A percentile compares a stretch with the other conserved stretches of the same genome.
Evolutionary conservation across 2,329 filamentous ascomycete genomes (phyloP).

Genomic region (Epicoccum sorghinum): DNA sequence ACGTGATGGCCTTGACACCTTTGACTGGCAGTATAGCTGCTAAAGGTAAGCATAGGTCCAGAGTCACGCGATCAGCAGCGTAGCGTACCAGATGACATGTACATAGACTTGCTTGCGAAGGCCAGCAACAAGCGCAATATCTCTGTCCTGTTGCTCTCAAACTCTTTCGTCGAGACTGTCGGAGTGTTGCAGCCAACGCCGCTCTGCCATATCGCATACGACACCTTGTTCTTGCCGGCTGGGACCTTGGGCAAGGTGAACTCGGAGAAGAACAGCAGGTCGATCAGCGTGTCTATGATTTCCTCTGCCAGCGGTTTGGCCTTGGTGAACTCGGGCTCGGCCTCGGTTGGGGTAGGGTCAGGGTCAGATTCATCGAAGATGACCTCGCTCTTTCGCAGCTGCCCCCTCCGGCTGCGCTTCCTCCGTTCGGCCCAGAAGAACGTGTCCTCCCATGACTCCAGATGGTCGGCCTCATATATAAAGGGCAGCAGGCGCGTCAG

Average conservation of each 20-base stretch:
- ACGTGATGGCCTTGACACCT: conserved; percentile 83
- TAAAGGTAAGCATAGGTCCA: conserved; percentile 6
- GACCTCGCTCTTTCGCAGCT: conserved; percentile 67
- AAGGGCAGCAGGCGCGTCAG: conserved; percentile 89
- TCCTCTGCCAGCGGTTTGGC: conserved; percentile 90
- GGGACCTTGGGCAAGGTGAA: conserved; percentile 81
- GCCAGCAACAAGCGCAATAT: conserved; percentile 85
- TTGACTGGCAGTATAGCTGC: conserved; percentile 75
- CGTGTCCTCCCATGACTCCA: conserved; percentile 84
- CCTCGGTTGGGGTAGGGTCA: conserved; percentile 53
- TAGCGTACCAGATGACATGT: conserved; percentile 73
- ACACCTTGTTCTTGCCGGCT: conserved; percentile 77
- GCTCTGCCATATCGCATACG: conserved; percentile 96
- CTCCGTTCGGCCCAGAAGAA: conserved; percentile 88
- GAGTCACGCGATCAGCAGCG: neutral
- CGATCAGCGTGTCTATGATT: conserved; percentile 85
- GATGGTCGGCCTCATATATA: conserved; percentile 84
- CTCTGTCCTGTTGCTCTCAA: conserved; percentile 91
- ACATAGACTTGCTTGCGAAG: conserved; percentile 89
- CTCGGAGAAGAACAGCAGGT: conserved; percentile 88
- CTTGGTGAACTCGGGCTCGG: conserved; percentile 73
- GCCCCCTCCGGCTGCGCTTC: conserved; percentile 59
- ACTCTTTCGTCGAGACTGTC: conserved; percentile 85
- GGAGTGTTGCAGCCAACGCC: conserved; percentile 94
- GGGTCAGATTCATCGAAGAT: conserved; percentile 79